These are phyloP conservation scores for Rhodofomes roseus DNA, from an alignment of 1,284 basidiomycete genomes.

Conservation along the genomic window DNA sequence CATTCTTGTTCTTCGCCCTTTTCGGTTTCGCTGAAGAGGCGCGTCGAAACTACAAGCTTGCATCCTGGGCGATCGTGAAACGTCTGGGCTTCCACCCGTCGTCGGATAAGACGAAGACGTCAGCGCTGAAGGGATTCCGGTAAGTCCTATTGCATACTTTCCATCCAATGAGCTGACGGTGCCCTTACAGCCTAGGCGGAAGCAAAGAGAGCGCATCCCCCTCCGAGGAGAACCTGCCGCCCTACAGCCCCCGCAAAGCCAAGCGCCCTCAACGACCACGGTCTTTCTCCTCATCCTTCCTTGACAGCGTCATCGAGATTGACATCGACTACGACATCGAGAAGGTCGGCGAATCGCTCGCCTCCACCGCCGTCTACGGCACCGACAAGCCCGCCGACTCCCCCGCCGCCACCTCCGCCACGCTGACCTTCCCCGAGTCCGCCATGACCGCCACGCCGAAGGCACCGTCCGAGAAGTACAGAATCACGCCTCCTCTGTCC, in stretches of 20 bases:
- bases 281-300: constrained; percentile 5
- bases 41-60: constrained; percentile 27
- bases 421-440: background rate
- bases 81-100: constrained; percentile 5
- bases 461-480: background rate
- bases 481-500: background rate
- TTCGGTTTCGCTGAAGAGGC: constrained; percentile 42
- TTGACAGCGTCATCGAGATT: constrained; percentile 1
- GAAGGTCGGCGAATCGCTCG: background rate
- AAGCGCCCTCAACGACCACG: constrained; percentile 1
- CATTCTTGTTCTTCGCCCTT: constrained; percentile 37
- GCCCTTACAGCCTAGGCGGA: background rate
- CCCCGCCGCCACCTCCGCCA: constrained; percentile 1
- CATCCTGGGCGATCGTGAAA: constrained; percentile 12
- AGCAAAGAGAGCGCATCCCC: background rate
- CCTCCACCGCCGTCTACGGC: constrained; percentile 2
- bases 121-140: background rate
- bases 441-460: background rate
- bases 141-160: background rate
- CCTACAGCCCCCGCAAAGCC: constrained; percentile 1
- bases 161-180: background rate
- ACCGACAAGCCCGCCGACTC: constrained; percentile 6
- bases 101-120: background rate
- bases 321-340: constrained; percentile 14
- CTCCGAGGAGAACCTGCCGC: constrained; percentile 7